A percentile compares a stretch with the other conserved stretches of the same genome.
These are phyloP conservation scores for Leccinum incarnatum DNA, from an alignment of 768 basidiomycete species.

Conservation along the genomic window DNA sequence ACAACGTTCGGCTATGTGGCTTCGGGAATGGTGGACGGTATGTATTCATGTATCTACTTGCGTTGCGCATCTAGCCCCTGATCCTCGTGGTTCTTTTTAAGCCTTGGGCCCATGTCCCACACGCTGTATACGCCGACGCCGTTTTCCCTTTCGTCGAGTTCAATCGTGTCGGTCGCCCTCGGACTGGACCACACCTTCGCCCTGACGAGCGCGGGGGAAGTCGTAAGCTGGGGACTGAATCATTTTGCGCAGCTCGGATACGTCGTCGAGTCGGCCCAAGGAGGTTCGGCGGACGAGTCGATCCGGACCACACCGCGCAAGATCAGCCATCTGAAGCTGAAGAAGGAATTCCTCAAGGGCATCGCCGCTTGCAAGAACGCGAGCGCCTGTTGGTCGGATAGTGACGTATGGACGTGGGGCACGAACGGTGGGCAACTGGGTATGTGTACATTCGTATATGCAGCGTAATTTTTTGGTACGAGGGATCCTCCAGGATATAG, in stretches of 20 bases:
- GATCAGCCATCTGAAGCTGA: constrained; percentile 64
- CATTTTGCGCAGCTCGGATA: constrained; percentile 90
- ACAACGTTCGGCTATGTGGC: constrained; percentile 83
- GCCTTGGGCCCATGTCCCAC: constrained; percentile 72
- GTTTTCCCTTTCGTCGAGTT: constrained; percentile 52
- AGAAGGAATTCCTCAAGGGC: constrained; percentile 71
- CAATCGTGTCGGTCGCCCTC: constrained; percentile 67
- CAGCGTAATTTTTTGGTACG: not conserved
- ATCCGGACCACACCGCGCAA: constrained; percentile 76
- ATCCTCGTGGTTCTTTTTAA: constrained; percentile 26
- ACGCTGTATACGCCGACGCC: constrained; percentile 74
- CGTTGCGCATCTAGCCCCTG: not conserved
- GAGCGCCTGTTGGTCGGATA: constrained; percentile 84
- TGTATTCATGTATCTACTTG: constrained; percentile 17
- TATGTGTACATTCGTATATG: constrained; percentile 25
- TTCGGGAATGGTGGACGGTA: constrained; percentile 87
- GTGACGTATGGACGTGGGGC: constrained; percentile 84
- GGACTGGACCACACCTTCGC: constrained; percentile 95
- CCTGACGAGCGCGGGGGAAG: constrained; percentile 75
- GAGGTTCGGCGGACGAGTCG: constrained; percentile 58
- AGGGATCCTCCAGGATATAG: constrained; percentile 59
- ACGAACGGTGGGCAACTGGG: constrained; percentile 92
- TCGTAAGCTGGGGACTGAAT: constrained; percentile 89
- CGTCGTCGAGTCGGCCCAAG: constrained; percentile 54
- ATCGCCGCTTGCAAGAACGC: constrained; percentile 85